phyloP scores from a whole-genome alignment of 2,329 filamentous ascomycete genomes.

The Didymella arachidicola region DNA sequence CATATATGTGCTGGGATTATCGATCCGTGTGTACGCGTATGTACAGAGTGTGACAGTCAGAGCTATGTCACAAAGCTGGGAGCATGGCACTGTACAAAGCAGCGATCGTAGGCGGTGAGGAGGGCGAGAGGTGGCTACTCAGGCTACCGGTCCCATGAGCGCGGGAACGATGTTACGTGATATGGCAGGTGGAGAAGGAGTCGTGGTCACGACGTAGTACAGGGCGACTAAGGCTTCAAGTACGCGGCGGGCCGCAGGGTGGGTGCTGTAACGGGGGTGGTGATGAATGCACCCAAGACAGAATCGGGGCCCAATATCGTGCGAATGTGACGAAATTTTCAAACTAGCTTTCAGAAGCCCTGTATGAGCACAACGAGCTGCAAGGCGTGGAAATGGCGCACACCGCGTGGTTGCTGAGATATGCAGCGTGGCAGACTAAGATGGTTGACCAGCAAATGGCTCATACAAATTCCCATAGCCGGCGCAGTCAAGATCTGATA shows the following conservation, averaged over 20 bases:
- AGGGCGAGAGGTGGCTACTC: constrained; percentile 37
- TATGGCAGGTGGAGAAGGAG: constrained; percentile 24
- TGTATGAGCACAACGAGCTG: constrained; percentile 28
- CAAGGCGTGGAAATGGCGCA: constrained; percentile 29
- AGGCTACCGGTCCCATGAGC: constrained; percentile 29
- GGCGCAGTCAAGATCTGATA: constrained; percentile 40
- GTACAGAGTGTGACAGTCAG: constrained; percentile 10
- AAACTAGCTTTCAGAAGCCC: constrained; percentile 38
- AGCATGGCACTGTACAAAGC: constrained; percentile 35
- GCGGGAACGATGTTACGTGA: constrained; percentile 15
- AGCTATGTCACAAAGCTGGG: constrained; percentile 27
- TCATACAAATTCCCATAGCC: constrained; percentile 13
- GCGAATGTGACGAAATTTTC: constrained; percentile 35
- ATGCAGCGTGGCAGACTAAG: constrained; percentile 24
- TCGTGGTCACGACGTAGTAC: constrained; percentile 30
- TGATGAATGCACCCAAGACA: constrained; percentile 33
- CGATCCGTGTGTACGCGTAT: constrained; percentile 14
- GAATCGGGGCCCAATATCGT: constrained; percentile 37
- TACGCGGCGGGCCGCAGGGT: constrained; percentile 31
- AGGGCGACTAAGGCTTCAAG: constrained; percentile 26
- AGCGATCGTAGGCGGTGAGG: constrained; percentile 41
- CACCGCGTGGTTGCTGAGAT: constrained; percentile 21
- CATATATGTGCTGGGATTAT: constrained; percentile 31
- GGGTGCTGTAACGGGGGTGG: constrained; percentile 28
- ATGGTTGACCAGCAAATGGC: constrained; percentile 30